Evolutionary conservation across 768 basidiomycete species (phyloP).

Genomic region (Hygrophorus pudorinus): DNA sequence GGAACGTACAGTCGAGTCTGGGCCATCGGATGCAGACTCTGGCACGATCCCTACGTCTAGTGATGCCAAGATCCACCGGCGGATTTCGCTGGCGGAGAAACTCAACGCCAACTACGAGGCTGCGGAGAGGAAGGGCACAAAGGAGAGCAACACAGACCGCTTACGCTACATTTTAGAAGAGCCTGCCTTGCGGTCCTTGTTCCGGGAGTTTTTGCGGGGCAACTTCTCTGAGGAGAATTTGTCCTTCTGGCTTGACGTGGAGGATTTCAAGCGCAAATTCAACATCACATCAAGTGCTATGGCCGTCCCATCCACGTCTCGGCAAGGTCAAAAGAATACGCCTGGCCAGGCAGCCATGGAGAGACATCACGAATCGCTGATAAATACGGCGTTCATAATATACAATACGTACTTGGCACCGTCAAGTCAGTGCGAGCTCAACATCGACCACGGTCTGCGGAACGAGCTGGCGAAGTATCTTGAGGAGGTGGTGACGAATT

Average conservation of each 20-base stretch:
- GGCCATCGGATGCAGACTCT: slow-evolving; percentile 15
- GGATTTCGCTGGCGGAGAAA: slow-evolving; percentile 70
- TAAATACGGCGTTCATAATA: slow-evolving; percentile 88
- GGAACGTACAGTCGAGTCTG: slow-evolving; percentile 15
- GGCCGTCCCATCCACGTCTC: slow-evolving; percentile 35
- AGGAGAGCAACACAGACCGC: slow-evolving; percentile 89
- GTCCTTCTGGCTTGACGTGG: slow-evolving; percentile 93
- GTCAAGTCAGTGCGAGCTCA: slow-evolving; percentile 90
- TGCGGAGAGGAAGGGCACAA: slow-evolving; percentile 45
- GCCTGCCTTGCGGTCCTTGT: slow-evolving; percentile 75
- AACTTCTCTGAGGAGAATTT: slow-evolving; percentile 99
- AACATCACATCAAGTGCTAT: slow-evolving; percentile 89
- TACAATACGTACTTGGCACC: slow-evolving; percentile 95
- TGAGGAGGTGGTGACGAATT: slow-evolving; percentile 73
- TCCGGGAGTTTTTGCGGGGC: slow-evolving; percentile 87
- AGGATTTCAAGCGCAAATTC: slow-evolving; percentile 96
- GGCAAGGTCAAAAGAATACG: slow-evolving; percentile 35
- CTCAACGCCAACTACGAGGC: slow-evolving; percentile 47
- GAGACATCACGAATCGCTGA: slow-evolving; percentile 89
- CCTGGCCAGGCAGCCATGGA: slow-evolving; percentile 90
- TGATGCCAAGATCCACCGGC: slow-evolving; percentile 64
- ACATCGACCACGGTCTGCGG: slow-evolving; percentile 94
- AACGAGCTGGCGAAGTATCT: slow-evolving; percentile 92
- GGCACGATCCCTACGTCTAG: slow-evolving; percentile 22
- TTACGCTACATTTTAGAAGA: slow-evolving; percentile 90